These are phyloP conservation scores for Pseudomonodictys pantanalensis DNA, from an alignment of 495 filamentous ascomycete species.

Conservation along the genomic window DNA sequence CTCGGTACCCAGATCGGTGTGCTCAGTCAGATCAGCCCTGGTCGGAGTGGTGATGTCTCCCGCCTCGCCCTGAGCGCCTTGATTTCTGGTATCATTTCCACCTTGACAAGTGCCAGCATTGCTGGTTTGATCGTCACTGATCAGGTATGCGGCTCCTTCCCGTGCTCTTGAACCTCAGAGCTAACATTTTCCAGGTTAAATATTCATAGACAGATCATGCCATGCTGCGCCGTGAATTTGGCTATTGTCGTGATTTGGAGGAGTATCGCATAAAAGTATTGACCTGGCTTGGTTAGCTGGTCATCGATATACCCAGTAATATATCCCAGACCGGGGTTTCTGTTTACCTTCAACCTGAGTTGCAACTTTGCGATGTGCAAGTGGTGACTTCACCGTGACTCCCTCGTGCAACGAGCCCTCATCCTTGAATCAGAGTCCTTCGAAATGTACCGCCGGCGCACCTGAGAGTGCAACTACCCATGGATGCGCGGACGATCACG, in stretches of 20 bases:
- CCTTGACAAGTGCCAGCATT: constrained; percentile 75
- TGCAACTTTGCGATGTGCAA: neutral
- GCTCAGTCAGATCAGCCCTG: constrained; percentile 73
- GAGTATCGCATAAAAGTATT: neutral
- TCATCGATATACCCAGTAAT: constrained; percentile 14
- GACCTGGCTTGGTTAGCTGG: neutral
- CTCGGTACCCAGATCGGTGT: constrained; percentile 86
- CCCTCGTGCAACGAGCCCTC: no score
- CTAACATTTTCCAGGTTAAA: neutral
- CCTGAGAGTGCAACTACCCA: no score
- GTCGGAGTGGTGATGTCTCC: constrained; percentile 69
- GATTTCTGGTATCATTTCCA: constrained; percentile 72
- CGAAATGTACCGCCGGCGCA: no score
- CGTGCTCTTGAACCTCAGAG: neutral
- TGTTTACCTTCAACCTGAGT: neutral
- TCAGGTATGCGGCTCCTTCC: no score
- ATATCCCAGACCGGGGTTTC: neutral
- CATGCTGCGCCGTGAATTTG: no score
- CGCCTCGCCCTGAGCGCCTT: constrained; percentile 74
- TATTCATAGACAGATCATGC: neutral
- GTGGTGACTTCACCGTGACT: no score
- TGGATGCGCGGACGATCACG: no score
- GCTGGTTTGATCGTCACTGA: constrained; percentile 72
- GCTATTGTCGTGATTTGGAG: neutral
- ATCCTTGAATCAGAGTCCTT: no score